Evolutionary conservation across 768 basidiomycete genomes (phyloP).

Genomic region (Termitomyces titanicus): DNA sequence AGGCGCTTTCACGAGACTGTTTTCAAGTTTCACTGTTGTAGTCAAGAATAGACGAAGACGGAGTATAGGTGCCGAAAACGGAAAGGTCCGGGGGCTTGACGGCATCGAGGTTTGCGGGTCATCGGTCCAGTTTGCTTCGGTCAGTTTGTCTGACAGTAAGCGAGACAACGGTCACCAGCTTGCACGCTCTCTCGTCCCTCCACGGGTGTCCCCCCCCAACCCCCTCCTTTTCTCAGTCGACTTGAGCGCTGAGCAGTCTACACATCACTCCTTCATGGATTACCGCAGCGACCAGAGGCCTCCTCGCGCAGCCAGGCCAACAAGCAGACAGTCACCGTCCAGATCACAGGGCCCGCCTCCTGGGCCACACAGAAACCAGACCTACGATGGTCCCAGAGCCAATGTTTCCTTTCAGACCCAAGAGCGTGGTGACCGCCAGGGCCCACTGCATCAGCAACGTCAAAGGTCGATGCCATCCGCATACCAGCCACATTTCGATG

Average conservation of each 20-base stretch:
- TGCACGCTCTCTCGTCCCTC: conserved; percentile 1
- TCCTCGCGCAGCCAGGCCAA: conserved; percentile 51
- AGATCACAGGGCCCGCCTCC: conserved; percentile 34
- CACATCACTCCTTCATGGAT: conserved; percentile 29
- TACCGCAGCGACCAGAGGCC: conserved; percentile 45
- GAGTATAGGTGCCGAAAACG: conserved; percentile 14
- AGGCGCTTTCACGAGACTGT: too few relatives aligned
- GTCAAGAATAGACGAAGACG: background rate
- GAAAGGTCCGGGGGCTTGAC: conserved; percentile 9
- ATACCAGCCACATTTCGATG: conserved; percentile 32
- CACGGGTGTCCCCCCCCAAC: background rate
- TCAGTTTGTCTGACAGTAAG: conserved; percentile 10
- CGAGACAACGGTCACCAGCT: conserved; percentile 9
- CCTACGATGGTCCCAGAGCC: conserved; percentile 33
- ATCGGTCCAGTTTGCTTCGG: background rate
- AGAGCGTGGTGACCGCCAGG: conserved; percentile 68
- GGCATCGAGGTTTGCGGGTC: conserved; percentile 6
- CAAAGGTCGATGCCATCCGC: conserved; percentile 45
- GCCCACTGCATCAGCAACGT: conserved; percentile 51
- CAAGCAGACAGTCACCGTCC: conserved; percentile 33
- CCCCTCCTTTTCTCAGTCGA: conserved; percentile 1
- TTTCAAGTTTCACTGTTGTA: background rate
- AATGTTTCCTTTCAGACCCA: conserved; percentile 67
- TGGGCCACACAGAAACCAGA: conserved; percentile 23
- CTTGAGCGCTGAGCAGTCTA: background rate